These are phyloP conservation scores for Amaranthus hypochondriacus DNA, from an alignment of 148 eudicot species.

Conservation along the genomic window DNA sequence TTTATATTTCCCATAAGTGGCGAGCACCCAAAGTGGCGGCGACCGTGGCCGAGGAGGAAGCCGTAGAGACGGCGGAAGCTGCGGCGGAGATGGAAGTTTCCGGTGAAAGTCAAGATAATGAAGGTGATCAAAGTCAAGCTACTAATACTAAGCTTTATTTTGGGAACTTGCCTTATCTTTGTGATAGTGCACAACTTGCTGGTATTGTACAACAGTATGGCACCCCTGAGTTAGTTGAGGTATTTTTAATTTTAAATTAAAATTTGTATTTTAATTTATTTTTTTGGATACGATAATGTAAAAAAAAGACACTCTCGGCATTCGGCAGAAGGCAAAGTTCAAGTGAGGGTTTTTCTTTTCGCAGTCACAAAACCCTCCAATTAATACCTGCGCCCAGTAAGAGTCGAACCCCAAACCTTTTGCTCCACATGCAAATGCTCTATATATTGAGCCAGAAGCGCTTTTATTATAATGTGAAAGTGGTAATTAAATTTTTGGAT, in stretches of 20 bases:
- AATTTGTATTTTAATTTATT: background rate
- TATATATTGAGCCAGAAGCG: too few relatives aligned
- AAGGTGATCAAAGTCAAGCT: slow-evolving; percentile 17
- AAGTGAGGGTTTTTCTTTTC: too few relatives aligned
- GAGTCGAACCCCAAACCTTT: too few relatives aligned
- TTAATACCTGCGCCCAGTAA: too few relatives aligned
- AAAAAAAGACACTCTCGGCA: background rate
- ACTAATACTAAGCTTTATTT: slow-evolving; percentile 73
- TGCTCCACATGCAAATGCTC: too few relatives aligned
- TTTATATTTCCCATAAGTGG: slow-evolving; percentile 25
- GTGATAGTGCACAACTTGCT: slow-evolving; percentile 96
- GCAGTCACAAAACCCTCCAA: too few relatives aligned
- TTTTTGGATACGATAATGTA: background rate
- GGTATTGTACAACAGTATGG: slow-evolving; percentile 78
- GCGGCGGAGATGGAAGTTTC: slow-evolving; percentile 9
- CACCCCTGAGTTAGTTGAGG: slow-evolving; percentile 91
- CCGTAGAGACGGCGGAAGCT: slow-evolving; percentile 22
- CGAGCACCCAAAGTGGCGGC: slow-evolving; percentile 40
- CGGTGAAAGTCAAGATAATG: slow-evolving; percentile 11
- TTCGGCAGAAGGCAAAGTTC: background rate
- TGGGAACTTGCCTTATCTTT: slow-evolving; percentile 86
- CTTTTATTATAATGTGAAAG: too few relatives aligned
- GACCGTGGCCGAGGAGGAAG: slow-evolving; percentile 39
- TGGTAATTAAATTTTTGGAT: too few relatives aligned
- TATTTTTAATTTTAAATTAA: slow-evolving; percentile 10